These are phyloP conservation scores for Scenedesmus sp. DNA, from an alignment of 163 green algal species.

Conservation along the genomic window DNA sequence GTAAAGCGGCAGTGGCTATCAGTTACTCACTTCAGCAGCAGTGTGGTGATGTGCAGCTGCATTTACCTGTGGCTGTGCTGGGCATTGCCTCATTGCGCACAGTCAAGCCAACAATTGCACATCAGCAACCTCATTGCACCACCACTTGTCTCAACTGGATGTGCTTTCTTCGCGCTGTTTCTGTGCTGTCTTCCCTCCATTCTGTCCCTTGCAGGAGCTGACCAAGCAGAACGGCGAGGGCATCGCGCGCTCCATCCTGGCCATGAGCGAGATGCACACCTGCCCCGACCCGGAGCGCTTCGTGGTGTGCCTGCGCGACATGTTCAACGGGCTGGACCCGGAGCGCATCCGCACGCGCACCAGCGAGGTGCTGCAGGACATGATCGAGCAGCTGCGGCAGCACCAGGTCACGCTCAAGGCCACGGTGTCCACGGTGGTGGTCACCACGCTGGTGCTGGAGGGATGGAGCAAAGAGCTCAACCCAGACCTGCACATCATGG, in stretches of 20 bases:
- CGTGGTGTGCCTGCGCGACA: constrained; percentile 72
- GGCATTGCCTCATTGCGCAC: too few species aligned
- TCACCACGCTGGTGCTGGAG: constrained; percentile 96
- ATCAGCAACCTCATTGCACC: too few species aligned
- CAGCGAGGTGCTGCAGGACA: constrained; percentile 82
- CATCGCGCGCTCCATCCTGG: constrained; percentile 72
- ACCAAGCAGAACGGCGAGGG: constrained; percentile 76
- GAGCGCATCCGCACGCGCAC: constrained; percentile 81
- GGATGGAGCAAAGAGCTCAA: constrained; percentile 95
- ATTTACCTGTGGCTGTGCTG: too few species aligned
- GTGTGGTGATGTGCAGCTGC: too few species aligned
- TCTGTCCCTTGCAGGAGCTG: constrained; percentile 72
- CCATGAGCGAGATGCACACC: constrained; percentile 64
- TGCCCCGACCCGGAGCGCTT: constrained; percentile 77
- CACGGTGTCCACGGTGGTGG: constrained; percentile 89
- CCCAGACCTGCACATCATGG: constrained; percentile 84
- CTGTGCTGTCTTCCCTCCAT: neutral
- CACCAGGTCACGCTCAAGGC: constrained; percentile 90
- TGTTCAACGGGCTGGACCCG: constrained; percentile 84
- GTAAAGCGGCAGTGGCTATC: too few species aligned
- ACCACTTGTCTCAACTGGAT: neutral
- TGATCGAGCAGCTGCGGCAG: constrained; percentile 88
- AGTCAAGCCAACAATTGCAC: too few species aligned
- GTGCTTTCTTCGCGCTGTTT: neutral
- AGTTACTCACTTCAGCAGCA: too few species aligned